These are phyloP conservation scores for Heimioporus sp. DNA, from an alignment of 768 basidiomycete species.

Conservation along the genomic window DNA sequence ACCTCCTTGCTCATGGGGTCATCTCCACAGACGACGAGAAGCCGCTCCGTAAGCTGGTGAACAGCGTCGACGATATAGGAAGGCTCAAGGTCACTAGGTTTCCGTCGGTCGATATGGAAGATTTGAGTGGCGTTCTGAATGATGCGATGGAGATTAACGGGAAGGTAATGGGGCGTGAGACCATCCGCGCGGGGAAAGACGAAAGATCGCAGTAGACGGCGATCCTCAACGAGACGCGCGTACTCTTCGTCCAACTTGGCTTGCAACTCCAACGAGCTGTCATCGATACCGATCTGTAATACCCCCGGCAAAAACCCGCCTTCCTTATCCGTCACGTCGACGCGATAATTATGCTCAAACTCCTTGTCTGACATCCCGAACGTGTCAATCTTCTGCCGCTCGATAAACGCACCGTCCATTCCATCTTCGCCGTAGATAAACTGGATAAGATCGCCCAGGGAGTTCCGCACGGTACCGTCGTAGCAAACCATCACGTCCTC, in stretches of 20 bases:
- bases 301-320: slow-evolving; percentile 79
- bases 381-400: slow-evolving; percentile 91
- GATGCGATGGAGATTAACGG: slow-evolving; percentile 93
- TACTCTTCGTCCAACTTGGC: slow-evolving; percentile 80
- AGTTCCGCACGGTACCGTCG: slow-evolving; percentile 97
- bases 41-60: slow-evolving; percentile 65
- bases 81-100: slow-evolving; percentile 91
- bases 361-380: slow-evolving; percentile 77
- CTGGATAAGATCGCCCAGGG: slow-evolving; percentile 92
- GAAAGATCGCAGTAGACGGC: slow-evolving; percentile 74
- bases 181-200: slow-evolving; percentile 80
- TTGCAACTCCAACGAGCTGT: slow-evolving; percentile 81
- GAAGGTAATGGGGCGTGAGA: slow-evolving; percentile 77
- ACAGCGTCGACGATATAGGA: slow-evolving; percentile 82
- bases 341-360: slow-evolving; percentile 92
- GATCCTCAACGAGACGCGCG: slow-evolving; percentile 63
- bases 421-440: slow-evolving; percentile 99
- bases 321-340: slow-evolving; percentile 84
- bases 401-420: slow-evolving; percentile 98
- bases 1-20: slow-evolving; percentile 73
- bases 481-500: slow-evolving; percentile 98
- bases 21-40: slow-evolving; percentile 86
- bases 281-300: slow-evolving; percentile 85
- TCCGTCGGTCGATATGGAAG: slow-evolving; percentile 94
- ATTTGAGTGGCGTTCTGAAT: slow-evolving; percentile 95